Evolutionary conservation across 1,284 basidiomycete species (phyloP), one percentile per base, ranked within the genome.

Genomic region (Gymnopus androsaceus): DNA sequence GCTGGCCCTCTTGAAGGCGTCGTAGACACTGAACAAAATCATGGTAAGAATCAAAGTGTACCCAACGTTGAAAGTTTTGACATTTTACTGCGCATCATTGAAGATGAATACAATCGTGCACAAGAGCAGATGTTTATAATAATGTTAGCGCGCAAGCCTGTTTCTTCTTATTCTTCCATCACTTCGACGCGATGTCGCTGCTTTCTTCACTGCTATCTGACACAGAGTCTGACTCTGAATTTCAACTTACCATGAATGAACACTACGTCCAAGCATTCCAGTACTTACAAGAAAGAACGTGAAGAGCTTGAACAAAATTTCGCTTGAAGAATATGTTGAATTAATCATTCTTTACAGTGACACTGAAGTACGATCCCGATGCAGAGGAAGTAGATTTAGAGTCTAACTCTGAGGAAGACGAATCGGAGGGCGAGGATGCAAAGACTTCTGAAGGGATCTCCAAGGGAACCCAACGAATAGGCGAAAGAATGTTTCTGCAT

Each of bases 361-460:
- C 92, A 72, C 90, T 90, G 57, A 92, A 93, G 69, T 93, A 94
- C 69, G 92, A 92, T 23, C 88, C 88, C 1, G 88, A 92, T 64
- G 68, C 70, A 33, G 81, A 82, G 17, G 75, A 76, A 21, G 71
- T 70, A 8, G 84, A 50, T 3, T 51, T 31, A 2, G 74, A 77
- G 27, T 80, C 82, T 4, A 89, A 92, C 63, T 89, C 87, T 0
- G 88, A 92, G 65, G 83, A 83, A 31, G 88, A 87, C 47, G 91
- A 92, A 66, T 86, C 85, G 1, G 95, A 98, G 67, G 96, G 99
- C 67, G 94, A 96, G 67, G 92, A 97, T 58, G 97, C n/a, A n/a
- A n/a, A n/a, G n/a, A n/a, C n/a, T n/a, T n/a, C n/a, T n/a, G n/a
- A n/a, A n/a, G n/a, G n/a, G n/a, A n/a, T n/a, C n/a, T n/a, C n/a